Evolutionary conservation across 306 rosid genomes (phyloP).

Genomic region (Vachellia pachyceras): DNA sequence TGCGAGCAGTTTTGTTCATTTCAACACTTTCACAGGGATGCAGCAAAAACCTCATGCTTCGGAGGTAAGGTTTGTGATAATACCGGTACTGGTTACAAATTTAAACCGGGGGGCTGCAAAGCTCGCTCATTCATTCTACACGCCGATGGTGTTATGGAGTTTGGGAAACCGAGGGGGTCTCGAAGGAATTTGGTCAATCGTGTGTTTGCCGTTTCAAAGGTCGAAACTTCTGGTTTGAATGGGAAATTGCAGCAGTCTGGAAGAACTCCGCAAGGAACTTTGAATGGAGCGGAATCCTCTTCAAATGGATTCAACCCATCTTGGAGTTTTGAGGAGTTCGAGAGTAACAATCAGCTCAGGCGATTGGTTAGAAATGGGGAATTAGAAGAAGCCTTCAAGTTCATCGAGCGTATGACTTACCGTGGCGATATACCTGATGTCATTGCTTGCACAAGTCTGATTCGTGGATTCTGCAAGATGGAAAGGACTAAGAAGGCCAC

Average conservation of each 20-base stretch:
- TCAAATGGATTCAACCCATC: constrained; percentile 38
- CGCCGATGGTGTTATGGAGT: constrained; percentile 32
- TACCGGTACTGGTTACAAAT: constrained; percentile 30
- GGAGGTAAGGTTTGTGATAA: constrained; percentile 39
- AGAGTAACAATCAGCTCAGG: constrained; percentile 61
- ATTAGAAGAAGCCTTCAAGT: constrained; percentile 69
- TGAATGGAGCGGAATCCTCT: constrained; percentile 43
- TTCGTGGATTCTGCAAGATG: constrained; percentile 77
- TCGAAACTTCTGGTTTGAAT: constrained; percentile 55
- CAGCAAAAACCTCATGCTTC: constrained; percentile 32
- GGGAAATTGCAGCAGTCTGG: constrained; percentile 52
- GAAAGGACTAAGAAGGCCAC: constrained; percentile 76
- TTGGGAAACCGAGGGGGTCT: constrained; percentile 27
- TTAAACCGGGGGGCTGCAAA: constrained; percentile 39
- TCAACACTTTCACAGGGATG: constrained; percentile 41
- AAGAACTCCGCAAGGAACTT: constrained; percentile 34
- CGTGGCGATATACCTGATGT: constrained; percentile 79
- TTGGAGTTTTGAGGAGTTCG: constrained; percentile 56
- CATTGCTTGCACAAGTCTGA: constrained; percentile 75
- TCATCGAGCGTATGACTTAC: constrained; percentile 64
- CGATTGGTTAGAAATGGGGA: constrained; percentile 71
- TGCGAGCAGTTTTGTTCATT: constrained; percentile 58
- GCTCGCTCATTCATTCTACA: constrained; percentile 38
- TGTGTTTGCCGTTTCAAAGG: constrained; percentile 57
- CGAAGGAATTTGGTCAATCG: constrained; percentile 34